These are phyloP conservation scores for Cladophialophora yegresii DNA, from an alignment of 2,329 filamentous ascomycete genomes.

Conservation along the genomic window DNA sequence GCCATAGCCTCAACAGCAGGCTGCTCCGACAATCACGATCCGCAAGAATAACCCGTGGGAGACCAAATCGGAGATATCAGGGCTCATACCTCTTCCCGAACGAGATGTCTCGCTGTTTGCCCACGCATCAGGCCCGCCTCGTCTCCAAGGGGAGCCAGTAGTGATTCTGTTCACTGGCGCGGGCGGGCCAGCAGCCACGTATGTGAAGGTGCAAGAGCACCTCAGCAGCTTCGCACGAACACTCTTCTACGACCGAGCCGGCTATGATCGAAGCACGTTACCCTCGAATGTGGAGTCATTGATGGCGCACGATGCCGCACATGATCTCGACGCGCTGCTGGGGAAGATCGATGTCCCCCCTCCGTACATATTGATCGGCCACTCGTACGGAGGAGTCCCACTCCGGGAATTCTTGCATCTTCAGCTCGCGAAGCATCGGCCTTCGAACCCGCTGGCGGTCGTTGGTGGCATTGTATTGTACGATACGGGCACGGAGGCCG, in stretches of 20 bases:
- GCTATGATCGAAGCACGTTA: conserved; percentile 39
- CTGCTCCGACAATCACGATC: conserved; percentile 16
- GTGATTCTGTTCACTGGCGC: conserved; percentile 43
- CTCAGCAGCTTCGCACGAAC: conserved; percentile 39
- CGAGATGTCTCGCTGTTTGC: conserved; percentile 35
- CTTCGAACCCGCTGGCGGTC: conserved; percentile 20
- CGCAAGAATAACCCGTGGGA: conserved; percentile 21
- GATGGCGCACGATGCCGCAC: conserved; percentile 38
- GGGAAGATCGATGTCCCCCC: conserved; percentile 32
- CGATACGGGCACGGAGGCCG: conserved; percentile 44
- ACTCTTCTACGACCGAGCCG: conserved; percentile 45
- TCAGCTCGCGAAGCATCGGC: conserved; percentile 28
- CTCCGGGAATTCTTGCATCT: conserved; percentile 46
- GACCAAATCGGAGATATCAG: not conserved
- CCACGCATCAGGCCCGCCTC: conserved; percentile 39
- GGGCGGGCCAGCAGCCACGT: conserved; percentile 43
- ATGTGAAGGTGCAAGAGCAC: conserved; percentile 41
- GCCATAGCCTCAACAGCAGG: not conserved
- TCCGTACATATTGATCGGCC: conserved; percentile 43
- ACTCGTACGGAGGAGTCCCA: conserved; percentile 47
- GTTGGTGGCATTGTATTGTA: conserved; percentile 45
- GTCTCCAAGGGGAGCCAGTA: conserved; percentile 37
- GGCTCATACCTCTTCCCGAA: not conserved
- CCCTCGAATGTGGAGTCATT: conserved; percentile 33
- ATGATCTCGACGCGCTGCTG: conserved; percentile 41